Conservation (phyloP, 1,284 basidiomycete species). For the Butyriboletus appendiculatus region DNA sequence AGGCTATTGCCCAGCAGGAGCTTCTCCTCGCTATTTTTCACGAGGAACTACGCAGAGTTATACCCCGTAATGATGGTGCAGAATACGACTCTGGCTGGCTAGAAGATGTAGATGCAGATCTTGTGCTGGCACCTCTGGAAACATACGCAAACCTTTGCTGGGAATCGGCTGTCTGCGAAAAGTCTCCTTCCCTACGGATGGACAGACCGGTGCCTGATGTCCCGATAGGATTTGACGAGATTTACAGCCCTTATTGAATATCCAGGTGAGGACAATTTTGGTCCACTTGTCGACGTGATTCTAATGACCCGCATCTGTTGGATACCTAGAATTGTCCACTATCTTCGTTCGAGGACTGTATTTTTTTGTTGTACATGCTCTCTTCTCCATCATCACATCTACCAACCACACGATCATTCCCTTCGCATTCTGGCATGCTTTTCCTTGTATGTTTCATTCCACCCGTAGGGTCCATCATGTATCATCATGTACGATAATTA, state of each 20-base stretch:
- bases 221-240: slow-evolving; percentile 32
- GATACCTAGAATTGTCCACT: neutral
- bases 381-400: neutral
- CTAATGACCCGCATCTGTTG: neutral
- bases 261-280: slow-evolving; percentile 3
- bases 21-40: slow-evolving; percentile 34
- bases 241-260: slow-evolving; percentile 13
- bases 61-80: slow-evolving; percentile 13
- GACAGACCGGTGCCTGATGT: slow-evolving; percentile 27
- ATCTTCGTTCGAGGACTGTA: slow-evolving; percentile 20
- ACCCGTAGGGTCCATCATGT: slow-evolving; percentile 3
- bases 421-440: slow-evolving; percentile 4
- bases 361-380: slow-evolving; percentile 3
- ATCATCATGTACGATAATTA: slow-evolving; percentile 6
- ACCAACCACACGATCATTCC: neutral
- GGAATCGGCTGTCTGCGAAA: slow-evolving; percentile 27
- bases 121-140: slow-evolving; percentile 29
- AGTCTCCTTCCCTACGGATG: neutral
- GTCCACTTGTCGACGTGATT: neutral
- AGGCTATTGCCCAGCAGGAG: slow-evolving; percentile 34
- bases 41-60: slow-evolving; percentile 25
- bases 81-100: slow-evolving; percentile 29
- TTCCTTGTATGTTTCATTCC: slow-evolving; percentile 5
- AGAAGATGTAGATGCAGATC: slow-evolving; percentile 29
- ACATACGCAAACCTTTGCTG: slow-evolving; percentile 33